phyloP scores from a whole-genome alignment of 1,139 yeast species.

The Pichia sp. region DNA sequence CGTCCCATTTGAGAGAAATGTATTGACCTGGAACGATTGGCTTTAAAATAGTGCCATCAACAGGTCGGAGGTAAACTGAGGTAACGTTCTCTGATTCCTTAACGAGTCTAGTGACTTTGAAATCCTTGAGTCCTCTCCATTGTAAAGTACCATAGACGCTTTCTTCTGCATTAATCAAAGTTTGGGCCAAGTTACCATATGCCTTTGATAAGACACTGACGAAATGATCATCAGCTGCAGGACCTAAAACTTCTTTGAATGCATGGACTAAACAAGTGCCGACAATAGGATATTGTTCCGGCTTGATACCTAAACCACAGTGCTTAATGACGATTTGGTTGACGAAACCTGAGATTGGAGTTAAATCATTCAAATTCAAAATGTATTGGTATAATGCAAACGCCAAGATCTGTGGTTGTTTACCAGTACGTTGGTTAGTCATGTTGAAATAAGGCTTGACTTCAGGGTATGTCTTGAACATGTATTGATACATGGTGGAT shows the following conservation, averaged over 20 bases:
- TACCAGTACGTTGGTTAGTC: constrained; percentile 52
- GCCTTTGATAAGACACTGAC: constrained; percentile 67
- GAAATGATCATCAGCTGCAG: constrained; percentile 55
- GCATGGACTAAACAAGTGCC: constrained; percentile 56
- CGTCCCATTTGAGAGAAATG: constrained; percentile 47
- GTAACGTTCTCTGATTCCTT: constrained; percentile 49
- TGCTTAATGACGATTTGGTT: constrained; percentile 64
- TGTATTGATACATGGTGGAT: constrained; percentile 49
- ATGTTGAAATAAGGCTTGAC: constrained; percentile 60
- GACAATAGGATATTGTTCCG: constrained; percentile 67
- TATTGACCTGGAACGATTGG: constrained; percentile 57
- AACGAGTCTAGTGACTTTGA: constrained; percentile 43
- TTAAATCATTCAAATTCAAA: constrained; percentile 57
- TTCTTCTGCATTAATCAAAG: constrained; percentile 57
- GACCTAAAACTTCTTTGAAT: constrained; percentile 55
- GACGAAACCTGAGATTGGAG: constrained; percentile 53
- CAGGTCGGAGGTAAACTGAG: constrained; percentile 52
- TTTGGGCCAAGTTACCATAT: constrained; percentile 60
- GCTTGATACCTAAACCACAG: constrained; percentile 57
- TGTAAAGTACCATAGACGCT: constrained; percentile 38
- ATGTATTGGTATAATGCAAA: constrained; percentile 63
- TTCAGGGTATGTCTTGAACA: constrained; percentile 53
- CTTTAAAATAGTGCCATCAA: constrained; percentile 36
- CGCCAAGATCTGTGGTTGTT: constrained; percentile 67
- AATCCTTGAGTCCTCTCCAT: constrained; percentile 37